phyloP scores from a whole-genome alignment of 106 monocot genomes.

The Vanilla planifolia region DNA sequence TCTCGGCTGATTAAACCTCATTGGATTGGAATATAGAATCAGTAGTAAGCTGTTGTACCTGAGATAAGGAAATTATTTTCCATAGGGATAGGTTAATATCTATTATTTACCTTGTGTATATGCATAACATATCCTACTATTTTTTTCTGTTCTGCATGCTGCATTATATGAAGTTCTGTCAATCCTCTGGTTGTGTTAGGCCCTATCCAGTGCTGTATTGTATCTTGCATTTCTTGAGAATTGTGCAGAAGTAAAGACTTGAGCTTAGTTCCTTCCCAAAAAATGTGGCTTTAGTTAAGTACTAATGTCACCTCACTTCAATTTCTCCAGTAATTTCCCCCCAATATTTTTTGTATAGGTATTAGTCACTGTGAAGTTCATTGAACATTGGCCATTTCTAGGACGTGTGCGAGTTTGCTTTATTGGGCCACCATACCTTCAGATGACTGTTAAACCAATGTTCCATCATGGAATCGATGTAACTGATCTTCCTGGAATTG shows the following conservation, averaged over 20 bases:
- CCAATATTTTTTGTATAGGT: conserved; percentile 26
- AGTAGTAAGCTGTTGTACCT: too few species aligned
- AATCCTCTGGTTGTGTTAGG: not conserved
- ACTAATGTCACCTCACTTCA: not conserved
- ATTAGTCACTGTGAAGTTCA: conserved; percentile 76
- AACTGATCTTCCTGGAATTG: conserved; percentile 89
- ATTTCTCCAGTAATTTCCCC: not conserved
- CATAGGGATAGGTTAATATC: too few species aligned
- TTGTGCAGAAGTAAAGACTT: not conserved
- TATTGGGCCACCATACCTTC: conserved; percentile 81
- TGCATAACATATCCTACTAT: too few species aligned
- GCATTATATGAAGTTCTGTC: not conserved
- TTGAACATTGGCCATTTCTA: conserved; percentile 74
- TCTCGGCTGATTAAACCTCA: too few species aligned
- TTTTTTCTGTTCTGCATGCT: not conserved
- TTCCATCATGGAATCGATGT: conserved; percentile 84
- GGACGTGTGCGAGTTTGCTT: conserved; percentile 76
- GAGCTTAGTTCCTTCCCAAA: not conserved
- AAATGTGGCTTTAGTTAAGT: not conserved
- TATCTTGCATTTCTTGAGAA: not conserved
- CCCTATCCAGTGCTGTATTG: not conserved
- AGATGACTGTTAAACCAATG: conserved; percentile 89
- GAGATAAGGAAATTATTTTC: too few species aligned
- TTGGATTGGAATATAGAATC: too few species aligned
- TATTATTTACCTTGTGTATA: too few species aligned